Evolutionary conservation across 2,329 filamentous ascomycete genomes (phyloP).

Genomic region (Fusarium mexicanum): DNA sequence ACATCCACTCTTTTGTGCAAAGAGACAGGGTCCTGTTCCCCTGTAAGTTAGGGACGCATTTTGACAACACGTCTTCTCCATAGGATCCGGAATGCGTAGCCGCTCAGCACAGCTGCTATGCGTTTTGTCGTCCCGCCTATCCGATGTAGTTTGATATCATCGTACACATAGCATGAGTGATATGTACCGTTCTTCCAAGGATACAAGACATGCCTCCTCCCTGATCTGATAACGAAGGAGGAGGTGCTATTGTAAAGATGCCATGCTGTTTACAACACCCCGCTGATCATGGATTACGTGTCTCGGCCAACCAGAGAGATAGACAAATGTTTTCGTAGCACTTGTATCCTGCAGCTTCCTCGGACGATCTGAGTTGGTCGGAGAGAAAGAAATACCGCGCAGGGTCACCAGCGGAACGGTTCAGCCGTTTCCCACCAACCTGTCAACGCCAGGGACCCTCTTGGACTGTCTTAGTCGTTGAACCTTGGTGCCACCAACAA

Average conservation of each 20-base stretch:
- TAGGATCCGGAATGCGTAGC: conserved; percentile 1
- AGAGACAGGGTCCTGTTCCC: background rate
- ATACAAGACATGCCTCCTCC: background rate
- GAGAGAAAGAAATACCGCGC: conserved; percentile 22
- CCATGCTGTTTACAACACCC: background rate
- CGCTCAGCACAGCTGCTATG: background rate
- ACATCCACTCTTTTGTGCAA: background rate
- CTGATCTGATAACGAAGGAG: background rate
- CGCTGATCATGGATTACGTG: conserved; percentile 21
- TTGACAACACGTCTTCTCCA: background rate
- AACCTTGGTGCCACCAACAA: conserved; percentile 20
- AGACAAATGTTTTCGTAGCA: background rate
- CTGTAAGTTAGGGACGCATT: background rate
- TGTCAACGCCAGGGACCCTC: conserved; percentile 15
- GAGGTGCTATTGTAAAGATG: background rate
- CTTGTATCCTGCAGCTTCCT: conserved; percentile 4
- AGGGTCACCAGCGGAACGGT: conserved; percentile 25
- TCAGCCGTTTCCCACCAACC: conserved; percentile 18
- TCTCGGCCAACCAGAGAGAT: conserved; percentile 8
- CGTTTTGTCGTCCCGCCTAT: conserved; percentile 3
- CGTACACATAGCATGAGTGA: conserved; percentile 22
- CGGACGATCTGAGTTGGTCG: background rate
- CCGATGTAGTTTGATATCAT: background rate
- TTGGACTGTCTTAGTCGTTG: conserved; percentile 3
- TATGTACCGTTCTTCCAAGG: background rate